Conservation (phyloP, 208 protist genomes). For the Chromosphaera perkinsii region DNA sequence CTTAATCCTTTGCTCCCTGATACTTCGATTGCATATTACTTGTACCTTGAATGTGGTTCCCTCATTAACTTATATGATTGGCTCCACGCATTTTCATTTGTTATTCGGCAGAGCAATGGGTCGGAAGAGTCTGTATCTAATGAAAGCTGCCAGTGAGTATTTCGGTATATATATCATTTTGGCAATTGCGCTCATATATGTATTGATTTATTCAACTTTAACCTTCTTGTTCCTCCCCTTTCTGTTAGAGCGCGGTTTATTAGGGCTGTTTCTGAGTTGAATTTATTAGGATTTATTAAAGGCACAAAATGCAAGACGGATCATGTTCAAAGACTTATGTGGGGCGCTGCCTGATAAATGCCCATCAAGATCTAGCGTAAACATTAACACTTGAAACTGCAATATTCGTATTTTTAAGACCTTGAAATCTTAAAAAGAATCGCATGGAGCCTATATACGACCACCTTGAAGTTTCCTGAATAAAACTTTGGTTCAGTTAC, state of each 20-base stretch:
- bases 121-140: neutral
- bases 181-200: neutral
- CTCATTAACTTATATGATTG: constrained; percentile 34
- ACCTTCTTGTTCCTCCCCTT: neutral
- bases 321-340: constrained; percentile 26
- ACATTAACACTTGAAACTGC: too few species aligned
- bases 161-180: neutral
- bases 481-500: too few species aligned
- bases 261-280: constrained; percentile 22
- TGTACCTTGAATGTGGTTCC: constrained; percentile 30
- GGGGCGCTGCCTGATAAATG: constrained; percentile 16
- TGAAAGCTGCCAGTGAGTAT: neutral
- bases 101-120: constrained; percentile 5
- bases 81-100: constrained; percentile 18
- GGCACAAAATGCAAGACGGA: constrained; percentile 28
- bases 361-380: too few species aligned
- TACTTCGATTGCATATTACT: constrained; percentile 14
- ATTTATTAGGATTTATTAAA: constrained; percentile 37
- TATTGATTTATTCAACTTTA: neutral
- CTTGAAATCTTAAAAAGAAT: too few species aligned
- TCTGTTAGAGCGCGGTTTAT: constrained; percentile 20
- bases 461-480: too few species aligned
- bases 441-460: too few species aligned
- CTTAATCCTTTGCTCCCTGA: too few species aligned
- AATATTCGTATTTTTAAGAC: too few species aligned